Evolutionary conservation across 1,284 basidiomycete species (phyloP).

Genomic region (Tilletiaria anomala): DNA sequence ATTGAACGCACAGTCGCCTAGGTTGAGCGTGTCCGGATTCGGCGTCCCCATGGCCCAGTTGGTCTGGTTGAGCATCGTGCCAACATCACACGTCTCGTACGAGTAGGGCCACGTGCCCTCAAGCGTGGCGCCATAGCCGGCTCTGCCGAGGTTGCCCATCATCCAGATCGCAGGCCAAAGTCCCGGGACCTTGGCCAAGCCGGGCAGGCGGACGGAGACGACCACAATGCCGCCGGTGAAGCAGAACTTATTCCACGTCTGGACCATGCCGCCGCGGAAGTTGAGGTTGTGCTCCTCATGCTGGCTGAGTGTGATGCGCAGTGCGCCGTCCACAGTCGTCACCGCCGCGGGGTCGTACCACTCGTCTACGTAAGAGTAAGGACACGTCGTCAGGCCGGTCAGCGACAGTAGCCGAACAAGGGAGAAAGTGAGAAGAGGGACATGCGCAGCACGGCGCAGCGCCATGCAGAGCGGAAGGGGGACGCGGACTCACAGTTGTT

Average conservation of each 20-base stretch:
- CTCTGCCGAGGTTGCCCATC: slow-evolving; percentile 20
- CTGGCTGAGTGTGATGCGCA: slow-evolving; percentile 23
- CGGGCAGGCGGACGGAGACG: slow-evolving; percentile 36
- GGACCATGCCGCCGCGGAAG: slow-evolving; percentile 32
- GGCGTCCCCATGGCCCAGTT: background rate
- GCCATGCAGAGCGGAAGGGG: background rate
- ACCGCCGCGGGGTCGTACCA: slow-evolving; percentile 32
- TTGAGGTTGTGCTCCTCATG: slow-evolving; percentile 21
- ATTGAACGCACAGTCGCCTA: slow-evolving; percentile 1
- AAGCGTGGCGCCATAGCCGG: slow-evolving; percentile 4
- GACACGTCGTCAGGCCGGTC: too few species aligned
- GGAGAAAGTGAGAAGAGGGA: slow-evolving; percentile 12
- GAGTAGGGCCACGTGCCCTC: slow-evolving; percentile 53
- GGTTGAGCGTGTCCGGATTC: too few species aligned
- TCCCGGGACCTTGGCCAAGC: slow-evolving; percentile 14
- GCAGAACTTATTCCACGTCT: slow-evolving; percentile 37
- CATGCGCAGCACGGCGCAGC: background rate
- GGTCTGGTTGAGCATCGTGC: slow-evolving; percentile 56
- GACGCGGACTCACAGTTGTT: too few species aligned
- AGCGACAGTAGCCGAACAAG: background rate
- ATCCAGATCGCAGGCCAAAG: slow-evolving; percentile 34
- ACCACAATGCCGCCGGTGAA: slow-evolving; percentile 48
- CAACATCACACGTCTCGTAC: slow-evolving; percentile 57
- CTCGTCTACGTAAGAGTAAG: too few species aligned
- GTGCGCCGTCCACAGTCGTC: slow-evolving; percentile 18